Base-by-base conservation (phyloP, 768 basidiomycete species). In the Myochromella boudieri region DNA sequence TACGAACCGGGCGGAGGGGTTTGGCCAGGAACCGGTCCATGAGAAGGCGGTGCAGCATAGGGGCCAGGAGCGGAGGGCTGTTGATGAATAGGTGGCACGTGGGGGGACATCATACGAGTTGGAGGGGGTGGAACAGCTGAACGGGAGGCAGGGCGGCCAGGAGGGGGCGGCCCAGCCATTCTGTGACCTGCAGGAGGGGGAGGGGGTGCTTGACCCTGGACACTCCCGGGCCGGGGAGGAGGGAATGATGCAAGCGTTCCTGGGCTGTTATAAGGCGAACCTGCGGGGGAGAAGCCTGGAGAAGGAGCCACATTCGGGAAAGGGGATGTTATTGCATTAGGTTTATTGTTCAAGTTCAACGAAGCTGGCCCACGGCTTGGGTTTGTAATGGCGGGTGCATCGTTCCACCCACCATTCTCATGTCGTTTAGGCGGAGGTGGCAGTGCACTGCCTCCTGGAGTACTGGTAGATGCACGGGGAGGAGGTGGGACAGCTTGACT, bases 371-470 rank as follows among this genome's bases (percentile, higher is more conserved):
- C 70, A 20, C 84, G 82, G 32, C 76, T 64, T 14, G 76, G 63
- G 7, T 69, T 60, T 12, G 70, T 54, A 10, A 81, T 52, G 5
- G 71, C 61, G 0, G 92, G 93, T 0, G 92, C 83, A 65, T 97
- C 95, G 57, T 97, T 97, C 93, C 94, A 97, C 0, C 92, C 92
- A 12, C 85, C 80, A 22, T 84, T 83, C 40, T 86, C 87, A 22
- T 71, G 69, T 33, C 83, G 80, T 24, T 82, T 83, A 3, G 82
- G 78, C 1, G 86, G 79, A 1, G 80, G 75, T 38, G 70, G 66
- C 37, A 75, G 70, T 1, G 58, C 46, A 7, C 44, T 54, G 20
- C 46, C 50, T 8, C 58, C 53, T 22, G 63, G 58, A 0, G 63
- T 59, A 33, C 62, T 64, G 24, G 66, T 63, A 2, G 58, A 56